Conservation (phyloP, 2,329 filamentous ascomycete species). For the Dichotomopilus funicola region DNA sequence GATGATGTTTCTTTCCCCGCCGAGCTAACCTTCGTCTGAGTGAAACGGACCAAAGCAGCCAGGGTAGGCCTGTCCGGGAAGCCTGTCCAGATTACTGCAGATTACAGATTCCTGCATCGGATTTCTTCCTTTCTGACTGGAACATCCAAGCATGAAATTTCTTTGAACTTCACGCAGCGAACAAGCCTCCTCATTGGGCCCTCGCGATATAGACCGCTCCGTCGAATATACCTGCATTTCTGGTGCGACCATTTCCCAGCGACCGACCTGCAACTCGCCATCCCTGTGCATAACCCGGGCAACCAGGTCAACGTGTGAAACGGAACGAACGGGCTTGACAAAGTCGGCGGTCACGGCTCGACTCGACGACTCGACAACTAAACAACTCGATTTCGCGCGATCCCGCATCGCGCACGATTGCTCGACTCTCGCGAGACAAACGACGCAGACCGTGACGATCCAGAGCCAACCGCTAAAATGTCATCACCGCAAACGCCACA, state of each 20-base stretch:
- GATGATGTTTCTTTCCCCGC: neutral
- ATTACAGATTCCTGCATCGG: no score
- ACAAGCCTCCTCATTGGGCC: neutral
- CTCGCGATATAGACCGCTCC: conserved; percentile 13
- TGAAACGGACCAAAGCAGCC: neutral
- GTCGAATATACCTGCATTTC: conserved; percentile 12
- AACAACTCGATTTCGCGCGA: neutral
- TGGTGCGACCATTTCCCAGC: neutral
- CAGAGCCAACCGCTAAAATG: conserved; percentile 28
- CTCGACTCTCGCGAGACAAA: no score
- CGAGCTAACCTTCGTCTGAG: no score
- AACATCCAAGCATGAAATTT: neutral
- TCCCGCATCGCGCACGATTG: no score
- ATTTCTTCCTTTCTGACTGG: no score
- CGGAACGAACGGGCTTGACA: neutral
- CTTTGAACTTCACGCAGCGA: neutral
- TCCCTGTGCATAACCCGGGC: conserved; percentile 6
- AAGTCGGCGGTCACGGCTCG: neutral
- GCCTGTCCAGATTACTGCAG: no score
- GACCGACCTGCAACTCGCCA: neutral
- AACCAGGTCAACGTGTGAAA: conserved; percentile 6
- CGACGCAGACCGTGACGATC: neutral
- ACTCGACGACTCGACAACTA: neutral
- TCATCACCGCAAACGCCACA: conserved; percentile 49
- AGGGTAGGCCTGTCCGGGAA: neutral